Evolutionary conservation across 2,329 filamentous ascomycete species (phyloP).

Genomic region (Neodidymelliopsis sp.): DNA sequence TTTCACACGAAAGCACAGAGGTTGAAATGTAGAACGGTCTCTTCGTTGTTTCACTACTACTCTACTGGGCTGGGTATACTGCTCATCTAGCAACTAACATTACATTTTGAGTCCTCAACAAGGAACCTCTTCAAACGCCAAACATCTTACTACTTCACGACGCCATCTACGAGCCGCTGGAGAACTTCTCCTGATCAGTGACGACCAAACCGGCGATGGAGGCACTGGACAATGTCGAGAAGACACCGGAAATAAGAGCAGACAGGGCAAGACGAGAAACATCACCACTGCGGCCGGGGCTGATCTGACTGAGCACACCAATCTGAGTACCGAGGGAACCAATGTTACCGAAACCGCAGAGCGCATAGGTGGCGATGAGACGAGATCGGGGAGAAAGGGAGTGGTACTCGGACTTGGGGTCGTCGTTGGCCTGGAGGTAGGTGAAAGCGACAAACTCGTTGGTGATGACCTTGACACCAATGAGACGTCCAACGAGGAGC

Average conservation of each 20-base stretch:
- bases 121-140: constrained; percentile 3
- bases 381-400: constrained; percentile 72
- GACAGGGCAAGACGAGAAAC: constrained; percentile 79
- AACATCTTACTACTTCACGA: constrained; percentile 3
- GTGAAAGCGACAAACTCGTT: constrained; percentile 83
- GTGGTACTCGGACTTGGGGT: constrained; percentile 60
- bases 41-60: constrained; percentile 11
- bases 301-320: constrained; percentile 83
- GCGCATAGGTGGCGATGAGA: constrained; percentile 85
- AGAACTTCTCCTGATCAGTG: constrained; percentile 42
- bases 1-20: neutral
- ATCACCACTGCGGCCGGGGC: constrained; percentile 75
- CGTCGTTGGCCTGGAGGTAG: constrained; percentile 56
- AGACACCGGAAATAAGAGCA: constrained; percentile 77
- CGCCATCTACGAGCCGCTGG: constrained; percentile 23
- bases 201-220: constrained; percentile 64
- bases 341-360: constrained; percentile 81
- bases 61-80: constrained; percentile 19
- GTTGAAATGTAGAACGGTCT: constrained; percentile 5
- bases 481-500: constrained; percentile 77
- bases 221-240: constrained; percentile 81
- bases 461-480: constrained; percentile 84
- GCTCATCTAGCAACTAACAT: constrained; percentile 19
- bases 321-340: constrained; percentile 89
- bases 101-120: constrained; percentile 13